Evolutionary conservation across 2,329 filamentous ascomycete genomes (phyloP), one percentile per base, ranked within the genome.

Genomic region (Neoascochyta sp.): DNA sequence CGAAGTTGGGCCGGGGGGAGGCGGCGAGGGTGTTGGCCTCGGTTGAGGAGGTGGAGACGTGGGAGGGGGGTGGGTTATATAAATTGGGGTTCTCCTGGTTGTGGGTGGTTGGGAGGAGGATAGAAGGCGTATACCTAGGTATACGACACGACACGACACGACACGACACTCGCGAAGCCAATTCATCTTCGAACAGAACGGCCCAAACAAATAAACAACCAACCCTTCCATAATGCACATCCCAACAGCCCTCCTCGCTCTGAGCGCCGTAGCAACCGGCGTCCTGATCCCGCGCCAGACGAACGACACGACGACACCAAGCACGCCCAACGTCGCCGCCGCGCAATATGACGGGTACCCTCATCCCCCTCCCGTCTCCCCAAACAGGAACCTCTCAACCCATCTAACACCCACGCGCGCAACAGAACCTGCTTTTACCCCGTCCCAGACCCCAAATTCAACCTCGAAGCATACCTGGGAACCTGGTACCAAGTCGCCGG

Each of bases 401-500:
- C 3, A 1, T n/a, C n/a, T n/a, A n/a, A n/a, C n/a, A n/a, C n/a
- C n/a, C n/a, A n/a, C n/a, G n/a, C n/a, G n/a, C n/a, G n/a, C n/a
- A n/a, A n/a, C n/a, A 43, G 34, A 12, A 27, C 37, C 22, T 57
- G 53, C 18, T 55, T 50, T 26, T 57, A 56, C 29, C 53, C 53
- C 4, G 40, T 47, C 0, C 49, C 52, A 19, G 45, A 48, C 16
- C 31, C 48, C 14, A 42, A 40, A n/a, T 54, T 55, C 38, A 36
- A 50, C 22, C 45, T 54, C 9, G 27, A 54, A 14, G 33, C 39
- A 14, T 57, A 56, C 21, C 36, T 55, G 0, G 52, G 53, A 19
- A 54, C 43, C 12, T 57, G 52, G 50, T 55, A 55, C 26, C 53
- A 57, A 30, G 52, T 57, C 1, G 53, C 53, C 8, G 52, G 53